phyloP scores from a whole-genome alignment of 371 early-diverging fungal species.

The Dinochytrium kinnereticum region DNA sequence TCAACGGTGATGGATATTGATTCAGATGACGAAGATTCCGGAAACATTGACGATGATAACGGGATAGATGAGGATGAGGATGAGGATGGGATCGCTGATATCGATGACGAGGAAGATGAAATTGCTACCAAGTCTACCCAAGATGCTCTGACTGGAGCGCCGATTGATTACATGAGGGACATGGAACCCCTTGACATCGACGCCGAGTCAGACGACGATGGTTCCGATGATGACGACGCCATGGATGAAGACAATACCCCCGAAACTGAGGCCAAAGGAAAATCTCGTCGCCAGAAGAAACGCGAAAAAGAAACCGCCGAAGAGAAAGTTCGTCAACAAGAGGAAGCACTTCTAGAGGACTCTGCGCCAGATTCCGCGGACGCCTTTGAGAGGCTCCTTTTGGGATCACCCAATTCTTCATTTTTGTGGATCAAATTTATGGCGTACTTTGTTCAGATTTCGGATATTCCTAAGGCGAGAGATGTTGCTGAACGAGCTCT shows the following conservation, averaged over 20 bases:
- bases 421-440: conserved; percentile 98
- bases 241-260: conserved; percentile 40
- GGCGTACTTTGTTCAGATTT: conserved; percentile 91
- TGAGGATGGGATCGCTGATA: conserved; percentile 22
- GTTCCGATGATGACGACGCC: conserved; percentile 45
- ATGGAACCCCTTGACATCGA: conserved; percentile 32
- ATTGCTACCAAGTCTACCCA: conserved; percentile 39
- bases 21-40: no score
- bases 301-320: conserved; percentile 47
- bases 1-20: conserved; percentile 4
- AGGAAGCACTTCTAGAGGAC: conserved; percentile 42
- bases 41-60: conserved; percentile 22
- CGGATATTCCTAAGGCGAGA: conserved; percentile 90
- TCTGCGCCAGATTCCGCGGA: conserved; percentile 51
- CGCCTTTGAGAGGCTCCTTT: conserved; percentile 87
- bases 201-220: conserved; percentile 37
- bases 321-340: conserved; percentile 46
- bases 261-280: conserved; percentile 41
- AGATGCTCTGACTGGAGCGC: conserved; percentile 40
- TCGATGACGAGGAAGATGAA: conserved; percentile 46
- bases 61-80: conserved; percentile 31
- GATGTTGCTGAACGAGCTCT: conserved; percentile 91
- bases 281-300: conserved; percentile 45
- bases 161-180: background rate
- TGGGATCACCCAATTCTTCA: conserved; percentile 94